Base-by-base conservation (phyloP, 2,329 filamentous ascomycete species). In the Tolypocladium pustulatum region DNA sequence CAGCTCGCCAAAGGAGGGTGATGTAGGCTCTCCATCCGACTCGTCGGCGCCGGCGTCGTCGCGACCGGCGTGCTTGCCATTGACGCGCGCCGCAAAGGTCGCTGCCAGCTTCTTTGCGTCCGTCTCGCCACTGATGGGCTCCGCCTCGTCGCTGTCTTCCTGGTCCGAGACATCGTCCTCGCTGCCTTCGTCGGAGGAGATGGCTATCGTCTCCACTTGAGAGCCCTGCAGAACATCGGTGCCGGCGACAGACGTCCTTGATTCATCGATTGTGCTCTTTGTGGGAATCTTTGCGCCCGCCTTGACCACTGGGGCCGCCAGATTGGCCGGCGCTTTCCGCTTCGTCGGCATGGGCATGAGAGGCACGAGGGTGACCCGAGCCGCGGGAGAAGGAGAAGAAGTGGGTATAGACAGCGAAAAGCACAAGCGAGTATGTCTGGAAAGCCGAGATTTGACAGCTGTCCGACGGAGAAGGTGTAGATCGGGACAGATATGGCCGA, bases 1-100 rank as follows among this genome's bases (percentile, higher is more conserved):
- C 53, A 95, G 83, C 69, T 97, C 93, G 66, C 91, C 93, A 71
- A 97, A 96, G 0, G 91, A 90, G 3, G 90, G 89, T 36, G 75
- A 77, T 22, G 76, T 73, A 7, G 73, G 75, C 58, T 83, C 78
- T 52, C 74, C 76, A 59, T 81, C 79, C 38, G 76, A 77, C 37
- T 69, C 71, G 17, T 67, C 67, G 37, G 60, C 67, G 46, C 69
- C 69, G 27, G 69, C 68, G 5, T 69, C 65, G 12, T 66, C 65
- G n/a, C 59, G 54, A 15, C 53, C 54, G 22, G 58, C 58, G 27
- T 59, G 64, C 43, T 66, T 63, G 57, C 67, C 69, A 60, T 72
- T 72, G 61, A 62, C 46, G 43, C 61, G 59, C 40, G 62, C 46
- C 38, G 43, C 43, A 27, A 60, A 54, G 37, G 59, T 43, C 3